These are phyloP conservation scores for Leishmania martiniquensis DNA, from an alignment of 208 protist species.

Conservation along the genomic window DNA sequence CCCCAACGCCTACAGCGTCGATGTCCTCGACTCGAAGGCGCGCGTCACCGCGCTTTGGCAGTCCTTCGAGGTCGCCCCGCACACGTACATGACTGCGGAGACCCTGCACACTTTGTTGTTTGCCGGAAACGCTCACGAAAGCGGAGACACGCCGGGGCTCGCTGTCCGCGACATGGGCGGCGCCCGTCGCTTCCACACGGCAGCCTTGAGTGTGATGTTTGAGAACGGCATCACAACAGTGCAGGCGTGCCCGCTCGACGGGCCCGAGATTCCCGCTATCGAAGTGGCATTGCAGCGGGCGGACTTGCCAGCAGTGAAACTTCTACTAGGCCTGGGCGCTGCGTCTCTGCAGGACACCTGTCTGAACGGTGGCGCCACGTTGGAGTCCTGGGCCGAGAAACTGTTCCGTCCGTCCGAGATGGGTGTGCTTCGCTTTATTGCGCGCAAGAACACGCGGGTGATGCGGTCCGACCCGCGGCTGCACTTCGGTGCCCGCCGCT, in stretches of 20 bases:
- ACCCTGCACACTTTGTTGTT: slow-evolving; percentile 68
- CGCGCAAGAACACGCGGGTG: slow-evolving; percentile 29
- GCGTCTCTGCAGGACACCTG: slow-evolving; percentile 52
- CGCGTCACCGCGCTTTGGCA: slow-evolving; percentile 52
- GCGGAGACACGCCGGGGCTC: not conserved
- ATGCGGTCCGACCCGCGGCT: slow-evolving; percentile 43
- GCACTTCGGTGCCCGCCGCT: slow-evolving; percentile 55
- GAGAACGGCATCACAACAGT: slow-evolving; percentile 55
- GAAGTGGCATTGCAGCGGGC: slow-evolving; percentile 54
- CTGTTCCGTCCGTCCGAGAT: slow-evolving; percentile 44
- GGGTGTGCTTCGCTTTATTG: slow-evolving; percentile 32
- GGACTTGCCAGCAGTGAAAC: slow-evolving; percentile 37
- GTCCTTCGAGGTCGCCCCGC: slow-evolving; percentile 46
- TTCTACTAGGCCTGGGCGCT: slow-evolving; percentile 59
- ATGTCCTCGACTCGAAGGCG: slow-evolving; percentile 44
- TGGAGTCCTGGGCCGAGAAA: slow-evolving; percentile 42
- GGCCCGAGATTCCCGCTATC: slow-evolving; percentile 49
- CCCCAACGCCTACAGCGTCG: slow-evolving; percentile 52
- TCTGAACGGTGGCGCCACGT: slow-evolving; percentile 41
- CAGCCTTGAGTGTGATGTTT: slow-evolving; percentile 45
- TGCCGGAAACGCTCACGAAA: not conserved
- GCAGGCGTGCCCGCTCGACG: slow-evolving; percentile 49
- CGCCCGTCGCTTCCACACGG: slow-evolving; percentile 19
- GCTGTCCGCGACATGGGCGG: not conserved
- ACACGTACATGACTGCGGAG: slow-evolving; percentile 63